Base-by-base conservation (phyloP, 768 basidiomycete species). In the Boletus vermiculosoides region DNA sequence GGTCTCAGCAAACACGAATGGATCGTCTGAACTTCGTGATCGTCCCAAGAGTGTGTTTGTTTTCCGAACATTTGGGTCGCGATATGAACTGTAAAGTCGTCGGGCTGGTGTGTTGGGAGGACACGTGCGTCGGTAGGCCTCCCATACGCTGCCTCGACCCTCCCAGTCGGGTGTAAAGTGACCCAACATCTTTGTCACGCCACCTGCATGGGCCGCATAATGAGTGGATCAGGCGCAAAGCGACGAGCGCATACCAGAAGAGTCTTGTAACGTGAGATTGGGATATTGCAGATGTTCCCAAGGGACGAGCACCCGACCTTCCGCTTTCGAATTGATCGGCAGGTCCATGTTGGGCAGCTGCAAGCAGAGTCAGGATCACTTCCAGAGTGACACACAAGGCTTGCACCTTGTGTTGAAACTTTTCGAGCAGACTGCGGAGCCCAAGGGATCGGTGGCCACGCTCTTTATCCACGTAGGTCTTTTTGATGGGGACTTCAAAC, bases 341-440 rank as follows among this genome's bases (percentile, higher is more conserved):
- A 99, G 86, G 64, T 97, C 90, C 87, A 99, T 87, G 76, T 98
- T 86, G 13, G 96, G 95, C 5, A 98, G 80, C 86, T 94, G 45
- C 37, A 23, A 39, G 31, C 4, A 20, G 10, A 11, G 36, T 63
- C 16, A 58, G 25, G 4, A 44, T 28, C 3, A 34, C 1, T 34
- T 37, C 20, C 16, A 9, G 20, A 45, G 25, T 18, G 18, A 28
- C 12, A 2, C 22, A 10, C 4, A n/a, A 28, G 9, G n/a, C 2
- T 50, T 23, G n/a, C 57, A 89, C 90, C 65, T 79, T 78, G 55
- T 81, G 67, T 55, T 79, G 80, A 67, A 94, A 94, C 57, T 82
- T 83, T 48, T 82, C 77, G 18, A 94, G 74, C 83, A 98, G 92
- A 39, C 74, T 70, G 50, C 83, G 77, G 73, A 96, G 92, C 9